Base-by-base conservation (phyloP, 2,329 filamentous ascomycete species). In the Helotiales sp. region DNA sequence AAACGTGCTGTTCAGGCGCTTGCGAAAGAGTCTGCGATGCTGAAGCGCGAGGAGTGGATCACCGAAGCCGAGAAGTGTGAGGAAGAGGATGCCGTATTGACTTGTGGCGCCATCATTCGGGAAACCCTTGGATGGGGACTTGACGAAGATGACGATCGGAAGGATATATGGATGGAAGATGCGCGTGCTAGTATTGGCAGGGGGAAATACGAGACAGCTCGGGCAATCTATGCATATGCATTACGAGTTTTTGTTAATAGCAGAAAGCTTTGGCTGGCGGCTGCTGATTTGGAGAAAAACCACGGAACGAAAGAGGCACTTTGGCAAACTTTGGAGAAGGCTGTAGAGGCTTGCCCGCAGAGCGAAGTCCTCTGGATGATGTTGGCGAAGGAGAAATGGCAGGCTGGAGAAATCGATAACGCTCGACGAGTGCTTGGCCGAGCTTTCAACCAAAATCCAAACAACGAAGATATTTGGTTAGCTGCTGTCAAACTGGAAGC, bases 381-480 rank as follows among this genome's bases (percentile, higher is more conserved):
- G 84, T 89, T 97, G 62, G 96, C 95, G 40, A 93, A 95, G 79
- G 96, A 98, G 81, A 97, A 94, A 77, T 96, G 93, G 92, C 88
- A 96, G 76, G 88, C 91, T 2, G 93, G 93, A 59, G 91, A 97
- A 74, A 89, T 97, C 52, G 91, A 97, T 77, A 93, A 93, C 69
- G 94, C 96, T 13, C 88, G 96, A 64, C 85, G 89, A 69, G 93
- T 98, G 0, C 87, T 99, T 17, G 95, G 89, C 30, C 88, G 91
- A 70, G 96, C 95, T 5, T 99, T 99, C 84, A 91, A 95, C 73
- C 93, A 97, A 77, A 96, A 98, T 74, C 93, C 93, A 0, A 94
- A 96, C 78, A 97, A 97, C 80, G 96, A 99, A 79, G 93, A 98
- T 78, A 97, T 99, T 72, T 99, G 96, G 91, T 89, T 97, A 57